Conservation (phyloP, 805 yeast species). For the Middelhovenomyces tepae region DNA sequence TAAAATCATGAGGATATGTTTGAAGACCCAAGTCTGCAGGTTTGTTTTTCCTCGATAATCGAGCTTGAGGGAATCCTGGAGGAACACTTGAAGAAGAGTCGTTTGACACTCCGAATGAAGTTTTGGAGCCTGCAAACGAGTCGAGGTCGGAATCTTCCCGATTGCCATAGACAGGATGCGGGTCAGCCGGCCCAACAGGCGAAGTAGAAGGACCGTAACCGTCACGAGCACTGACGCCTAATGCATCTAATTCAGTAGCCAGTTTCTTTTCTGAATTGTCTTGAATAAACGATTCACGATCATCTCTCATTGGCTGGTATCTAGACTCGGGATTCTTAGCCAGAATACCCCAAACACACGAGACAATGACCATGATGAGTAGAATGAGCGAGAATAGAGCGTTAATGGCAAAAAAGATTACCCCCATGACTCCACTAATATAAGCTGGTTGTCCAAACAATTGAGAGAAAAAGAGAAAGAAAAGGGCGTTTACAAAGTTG, state of each 20-base stretch:
- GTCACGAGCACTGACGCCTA: slow-evolving; percentile 46
- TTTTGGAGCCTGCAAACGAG: neutral
- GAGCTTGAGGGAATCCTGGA: slow-evolving; percentile 8
- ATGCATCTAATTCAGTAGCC: slow-evolving; percentile 54
- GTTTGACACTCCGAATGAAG: slow-evolving; percentile 1
- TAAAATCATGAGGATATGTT: slow-evolving; percentile 5
- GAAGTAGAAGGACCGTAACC: slow-evolving; percentile 21
- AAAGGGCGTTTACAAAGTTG: slow-evolving; percentile 70
- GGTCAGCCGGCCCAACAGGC: neutral
- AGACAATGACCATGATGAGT: slow-evolving; percentile 75
- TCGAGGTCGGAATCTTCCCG: neutral
- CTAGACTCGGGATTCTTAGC: slow-evolving; percentile 91
- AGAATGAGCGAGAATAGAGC: slow-evolving; percentile 81
- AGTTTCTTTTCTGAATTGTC: slow-evolving; percentile 19
- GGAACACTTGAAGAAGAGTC: too few species aligned
- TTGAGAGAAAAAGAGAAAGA: slow-evolving; percentile 83
- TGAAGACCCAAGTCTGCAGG: slow-evolving; percentile 2
- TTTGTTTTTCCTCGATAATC: slow-evolving; percentile 5
- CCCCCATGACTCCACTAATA: slow-evolving; percentile 88
- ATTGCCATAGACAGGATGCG: neutral
- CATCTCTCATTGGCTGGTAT: slow-evolving; percentile 95
- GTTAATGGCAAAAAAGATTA: slow-evolving; percentile 79
- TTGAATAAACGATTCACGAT: slow-evolving; percentile 82
- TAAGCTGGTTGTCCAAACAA: slow-evolving; percentile 74
- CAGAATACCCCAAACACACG: slow-evolving; percentile 75